A percentile compares a stretch with the other conserved stretches of the same genome.
Conservation (phyloP, 768 basidiomycete genomes). For the Boletales sp. region DNA sequence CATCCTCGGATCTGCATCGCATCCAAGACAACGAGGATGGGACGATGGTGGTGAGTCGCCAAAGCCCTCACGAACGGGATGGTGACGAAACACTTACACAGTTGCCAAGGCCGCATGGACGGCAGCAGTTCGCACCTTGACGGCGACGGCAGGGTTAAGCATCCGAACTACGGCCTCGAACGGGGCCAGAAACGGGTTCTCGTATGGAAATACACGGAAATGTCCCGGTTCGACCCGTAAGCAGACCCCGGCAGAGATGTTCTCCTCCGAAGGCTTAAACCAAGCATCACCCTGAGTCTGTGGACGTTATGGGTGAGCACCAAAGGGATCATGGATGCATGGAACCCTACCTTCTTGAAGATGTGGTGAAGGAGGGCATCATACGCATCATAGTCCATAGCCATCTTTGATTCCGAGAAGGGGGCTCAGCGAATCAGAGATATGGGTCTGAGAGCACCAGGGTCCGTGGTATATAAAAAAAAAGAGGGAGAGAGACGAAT, state of each 20-base stretch:
- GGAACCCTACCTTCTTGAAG: constrained; percentile 58
- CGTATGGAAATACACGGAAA: constrained; percentile 83
- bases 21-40: constrained; percentile 1
- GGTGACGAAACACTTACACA: constrained; percentile 44
- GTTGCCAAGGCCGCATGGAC: constrained; percentile 74
- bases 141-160: constrained; percentile 81
- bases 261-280: constrained; percentile 85
- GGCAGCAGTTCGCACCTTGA: constrained; percentile 76
- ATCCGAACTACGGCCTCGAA: constrained; percentile 76
- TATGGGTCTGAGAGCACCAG: background rate
- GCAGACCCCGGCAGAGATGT: constrained; percentile 75
- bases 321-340: background rate
- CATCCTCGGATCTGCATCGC: constrained; percentile 49
- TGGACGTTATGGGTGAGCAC: background rate
- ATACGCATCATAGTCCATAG: constrained; percentile 65
- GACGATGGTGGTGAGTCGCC: constrained; percentile 1
- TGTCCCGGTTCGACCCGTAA: constrained; percentile 62
- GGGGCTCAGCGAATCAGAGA: background rate
- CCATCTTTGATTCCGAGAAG: constrained; percentile 13
- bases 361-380: constrained; percentile 79
- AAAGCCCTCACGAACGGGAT: background rate
- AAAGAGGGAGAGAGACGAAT: background rate
- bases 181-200: constrained; percentile 73
- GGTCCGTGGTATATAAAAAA: too few species aligned
- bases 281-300: constrained; percentile 82